phyloP scores from a whole-genome alignment of 1,139 yeast species.

The Debaryomycetaceae sp. region DNA sequence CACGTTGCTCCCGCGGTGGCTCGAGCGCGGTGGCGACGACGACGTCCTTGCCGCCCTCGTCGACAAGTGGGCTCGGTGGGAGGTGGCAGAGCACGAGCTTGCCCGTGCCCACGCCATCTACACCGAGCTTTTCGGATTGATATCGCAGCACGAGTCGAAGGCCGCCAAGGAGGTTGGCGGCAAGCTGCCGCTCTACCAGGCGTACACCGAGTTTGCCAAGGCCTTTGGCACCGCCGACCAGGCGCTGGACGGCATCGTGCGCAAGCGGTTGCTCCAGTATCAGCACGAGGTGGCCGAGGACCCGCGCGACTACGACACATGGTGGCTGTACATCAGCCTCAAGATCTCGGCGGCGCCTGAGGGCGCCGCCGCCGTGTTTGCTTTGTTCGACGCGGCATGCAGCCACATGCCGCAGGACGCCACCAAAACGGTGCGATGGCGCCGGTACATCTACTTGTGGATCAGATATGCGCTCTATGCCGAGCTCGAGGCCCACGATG shows the following conservation, averaged over 20 bases:
- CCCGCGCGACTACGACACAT: constrained; percentile 64
- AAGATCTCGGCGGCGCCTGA: constrained; percentile 26
- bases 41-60: constrained; percentile 24
- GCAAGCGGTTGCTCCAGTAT: constrained; percentile 54
- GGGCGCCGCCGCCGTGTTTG: constrained; percentile 8
- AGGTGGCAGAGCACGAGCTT: constrained; percentile 53
- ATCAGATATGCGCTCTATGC: constrained; percentile 60
- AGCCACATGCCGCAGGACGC: constrained; percentile 26
- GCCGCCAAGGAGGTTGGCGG: constrained; percentile 13
- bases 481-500: constrained; percentile 47
- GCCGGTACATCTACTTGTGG: constrained; percentile 68
- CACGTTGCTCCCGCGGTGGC: constrained; percentile 9
- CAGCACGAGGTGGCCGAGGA: constrained; percentile 42
- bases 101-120: constrained; percentile 69
- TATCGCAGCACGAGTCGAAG: constrained; percentile 9
- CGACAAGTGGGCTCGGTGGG: constrained; percentile 69
- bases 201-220: constrained; percentile 59
- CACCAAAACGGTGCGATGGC: constrained; percentile 53
- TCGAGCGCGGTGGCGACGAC: constrained; percentile 14
- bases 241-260: constrained; percentile 47
- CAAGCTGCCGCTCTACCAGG: constrained; percentile 37
- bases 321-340: constrained; percentile 67
- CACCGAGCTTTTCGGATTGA: constrained; percentile 43
- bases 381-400: constrained; percentile 45
- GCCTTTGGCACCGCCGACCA: constrained; percentile 54